These are phyloP conservation scores for Leccinum subrobustum DNA, from an alignment of 1,284 basidiomycete genomes.

Conservation along the genomic window DNA sequence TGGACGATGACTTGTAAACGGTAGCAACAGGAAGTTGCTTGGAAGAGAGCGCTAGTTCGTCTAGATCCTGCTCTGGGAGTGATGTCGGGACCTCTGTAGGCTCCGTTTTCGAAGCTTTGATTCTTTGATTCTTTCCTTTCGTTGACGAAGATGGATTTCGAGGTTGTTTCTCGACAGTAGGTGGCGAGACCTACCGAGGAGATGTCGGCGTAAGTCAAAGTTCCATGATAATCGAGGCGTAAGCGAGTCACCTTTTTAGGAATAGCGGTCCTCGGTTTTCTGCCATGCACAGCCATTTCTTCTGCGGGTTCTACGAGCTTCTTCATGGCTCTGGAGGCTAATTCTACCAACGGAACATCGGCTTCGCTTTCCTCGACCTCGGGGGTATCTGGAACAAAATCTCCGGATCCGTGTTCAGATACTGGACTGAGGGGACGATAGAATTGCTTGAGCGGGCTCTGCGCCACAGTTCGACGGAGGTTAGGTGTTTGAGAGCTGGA, in stretches of 20 bases:
- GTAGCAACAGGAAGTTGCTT: not conserved
- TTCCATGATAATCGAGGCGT: not conserved
- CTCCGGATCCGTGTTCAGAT: constrained; percentile 25
- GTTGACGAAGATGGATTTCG: constrained; percentile 9
- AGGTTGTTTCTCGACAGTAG: constrained; percentile 6
- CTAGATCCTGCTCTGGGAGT: constrained; percentile 37
- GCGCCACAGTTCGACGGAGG: constrained; percentile 2
- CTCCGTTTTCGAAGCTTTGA: constrained; percentile 18
- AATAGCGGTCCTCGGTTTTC: constrained; percentile 7
- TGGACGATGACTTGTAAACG: constrained; percentile 4
- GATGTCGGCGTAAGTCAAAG: constrained; percentile 10
- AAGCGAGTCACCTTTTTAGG: constrained; percentile 21
- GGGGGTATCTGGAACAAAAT: constrained; percentile 33
- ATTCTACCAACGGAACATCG: constrained; percentile 41
- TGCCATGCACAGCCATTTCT: constrained; percentile 2
- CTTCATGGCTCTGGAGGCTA: constrained; percentile 13
- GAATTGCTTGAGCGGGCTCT: constrained; percentile 17
- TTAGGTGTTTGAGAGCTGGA: constrained; percentile 5
- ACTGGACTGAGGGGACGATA: constrained; percentile 28
- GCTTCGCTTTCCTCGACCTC: constrained; percentile 33
- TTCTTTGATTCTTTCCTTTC: constrained; percentile 13
- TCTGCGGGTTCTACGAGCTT: constrained; percentile 10
- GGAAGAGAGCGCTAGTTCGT: constrained; percentile 1
- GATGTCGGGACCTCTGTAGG: constrained; percentile 36
- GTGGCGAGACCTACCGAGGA: constrained; percentile 1